Conservation (phyloP, 1,284 basidiomycete species). For the Cutaneotrichosporon daszewskae region DNA sequence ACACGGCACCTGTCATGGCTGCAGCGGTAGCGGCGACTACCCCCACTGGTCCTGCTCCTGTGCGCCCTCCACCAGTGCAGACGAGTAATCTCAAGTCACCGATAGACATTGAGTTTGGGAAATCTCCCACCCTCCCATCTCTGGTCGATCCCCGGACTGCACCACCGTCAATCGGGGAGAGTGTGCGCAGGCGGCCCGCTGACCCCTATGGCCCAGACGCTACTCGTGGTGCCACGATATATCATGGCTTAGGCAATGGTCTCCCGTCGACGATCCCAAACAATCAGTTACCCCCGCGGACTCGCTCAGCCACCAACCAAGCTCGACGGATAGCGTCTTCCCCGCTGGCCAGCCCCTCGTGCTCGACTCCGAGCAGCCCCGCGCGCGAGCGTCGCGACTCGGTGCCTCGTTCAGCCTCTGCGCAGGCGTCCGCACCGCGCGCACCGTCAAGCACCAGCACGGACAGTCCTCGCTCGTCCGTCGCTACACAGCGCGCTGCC, state of each 20-base stretch:
- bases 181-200: too few relatives aligned
- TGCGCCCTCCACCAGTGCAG: too few relatives aligned
- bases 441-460: background rate
- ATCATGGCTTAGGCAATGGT: slow-evolving; percentile 8
- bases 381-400: background rate
- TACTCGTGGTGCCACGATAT: too few relatives aligned
- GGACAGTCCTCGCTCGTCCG: background rate
- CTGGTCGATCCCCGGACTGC: too few relatives aligned
- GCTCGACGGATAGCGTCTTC: slow-evolving; percentile 17
- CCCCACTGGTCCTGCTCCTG: too few relatives aligned
- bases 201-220: too few relatives aligned
- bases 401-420: background rate
- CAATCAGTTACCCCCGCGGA: slow-evolving; percentile 13
- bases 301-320: slow-evolving; percentile 6
- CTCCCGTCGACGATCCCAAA: background rate
- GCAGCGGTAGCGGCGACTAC: slow-evolving; percentile 2
- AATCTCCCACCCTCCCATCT: too few relatives aligned
- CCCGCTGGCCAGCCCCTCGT: slow-evolving; percentile 20
- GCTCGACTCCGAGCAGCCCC: slow-evolving; percentile 2
- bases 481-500: too few relatives aligned
- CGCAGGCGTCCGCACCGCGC: background rate
- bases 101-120: background rate
- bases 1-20: slow-evolving; percentile 3
- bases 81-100: slow-evolving; percentile 3
- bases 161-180: too few relatives aligned